phyloP scores from a whole-genome alignment of 139 green algal species.

The Tetradesmus obliquus region DNA sequence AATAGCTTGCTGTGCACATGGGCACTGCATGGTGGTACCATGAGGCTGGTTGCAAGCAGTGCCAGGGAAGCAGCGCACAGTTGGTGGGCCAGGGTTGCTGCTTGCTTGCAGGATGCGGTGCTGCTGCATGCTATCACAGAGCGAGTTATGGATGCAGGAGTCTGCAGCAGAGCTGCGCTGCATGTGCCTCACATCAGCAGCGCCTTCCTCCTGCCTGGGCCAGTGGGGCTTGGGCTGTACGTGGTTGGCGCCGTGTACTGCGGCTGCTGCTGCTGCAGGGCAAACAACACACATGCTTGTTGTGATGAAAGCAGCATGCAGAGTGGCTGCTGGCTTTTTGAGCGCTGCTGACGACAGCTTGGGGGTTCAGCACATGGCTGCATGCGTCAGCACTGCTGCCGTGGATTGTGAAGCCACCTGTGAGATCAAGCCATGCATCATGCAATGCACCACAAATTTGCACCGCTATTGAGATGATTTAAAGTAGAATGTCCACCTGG shows the following conservation, averaged over 20 bases:
- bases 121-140: background rate
- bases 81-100: background rate
- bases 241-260: conserved; percentile 8
- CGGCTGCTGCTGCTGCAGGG: background rate
- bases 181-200: conserved; percentile 20
- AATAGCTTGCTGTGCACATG: no score
- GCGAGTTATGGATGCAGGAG: no score
- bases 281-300: background rate
- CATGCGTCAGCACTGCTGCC: background rate
- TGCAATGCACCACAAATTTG: background rate
- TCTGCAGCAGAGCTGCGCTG: no score
- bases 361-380: background rate
- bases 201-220: conserved; percentile 12
- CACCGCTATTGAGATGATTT: background rate
- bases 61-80: background rate
- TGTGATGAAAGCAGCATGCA: no score
- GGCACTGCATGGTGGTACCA: no score
- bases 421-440: no score
- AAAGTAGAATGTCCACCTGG: background rate
- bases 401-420: background rate
- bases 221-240: background rate
- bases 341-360: no score
- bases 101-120: background rate
- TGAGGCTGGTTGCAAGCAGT: no score
- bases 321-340: no score